Base-by-base conservation (phyloP, 139 green algal species). In the Diplosphaera chodatii region DNA sequence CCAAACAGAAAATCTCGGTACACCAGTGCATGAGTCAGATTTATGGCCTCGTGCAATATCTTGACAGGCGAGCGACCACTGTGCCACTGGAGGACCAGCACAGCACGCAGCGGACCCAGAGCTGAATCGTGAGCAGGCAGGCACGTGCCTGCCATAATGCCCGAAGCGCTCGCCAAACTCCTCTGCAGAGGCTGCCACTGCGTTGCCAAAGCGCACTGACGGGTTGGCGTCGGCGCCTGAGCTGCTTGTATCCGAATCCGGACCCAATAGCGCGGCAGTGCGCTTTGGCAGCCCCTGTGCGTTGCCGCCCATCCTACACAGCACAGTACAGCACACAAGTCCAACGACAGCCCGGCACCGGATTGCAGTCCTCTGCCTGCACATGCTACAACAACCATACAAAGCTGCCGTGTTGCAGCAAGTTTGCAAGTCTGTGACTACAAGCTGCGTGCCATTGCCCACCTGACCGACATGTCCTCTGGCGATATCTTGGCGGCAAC, bases 141-240 rank as follows among this genome's bases (percentile, higher is more conserved):
- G 37, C 37, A 48, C 48, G 8, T 25, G 48, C 48, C 48, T 59
- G 48, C 48, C 48, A 66, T 83, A 83, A 63, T 83, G 74, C 64
- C 77, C 77, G 66, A 83, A 83, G 41, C 71, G 74, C 27, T 56
- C 40, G 25, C 33, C 77, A 34, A 73, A 83, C 29, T 81, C 74
- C 18, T 66, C 55, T 1, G 40, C 55, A 23, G 55, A 62, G 30
- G 76, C 29, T 10, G 67, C 74, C 23, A 67, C 59, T 3, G 68
- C 48, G 1, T 33, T 34, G 16, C 40, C 18, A 32, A 83, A 83
- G 64, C 71, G 71, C 32, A 70, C 63, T 25, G 77, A 83, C 18
- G 74, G n/a, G 29, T 27, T 64, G 30, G 28, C 59, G 6, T 65
- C 74, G 63, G 3, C 29, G 64, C 68, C 31, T 56, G 40, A 40